phyloP scores from a whole-genome alignment of 2,329 filamentous ascomycete species.

The Colletotrichum sp. region DNA sequence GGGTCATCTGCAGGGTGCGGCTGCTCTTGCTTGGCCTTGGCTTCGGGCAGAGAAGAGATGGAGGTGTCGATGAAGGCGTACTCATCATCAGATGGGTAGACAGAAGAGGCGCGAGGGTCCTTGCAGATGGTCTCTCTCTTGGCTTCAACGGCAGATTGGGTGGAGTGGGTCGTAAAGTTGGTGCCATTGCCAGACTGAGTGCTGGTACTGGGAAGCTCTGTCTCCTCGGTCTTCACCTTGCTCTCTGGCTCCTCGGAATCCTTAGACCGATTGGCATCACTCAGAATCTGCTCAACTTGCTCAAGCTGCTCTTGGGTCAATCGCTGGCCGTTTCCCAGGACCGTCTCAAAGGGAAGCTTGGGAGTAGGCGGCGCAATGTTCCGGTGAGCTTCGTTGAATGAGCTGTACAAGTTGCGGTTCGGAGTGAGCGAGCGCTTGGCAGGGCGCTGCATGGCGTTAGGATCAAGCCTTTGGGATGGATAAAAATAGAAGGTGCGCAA shows the following conservation, averaged over 20 bases:
- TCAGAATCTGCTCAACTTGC: constrained; percentile 10
- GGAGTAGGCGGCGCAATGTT: constrained; percentile 8
- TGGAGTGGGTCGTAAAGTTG: not conserved
- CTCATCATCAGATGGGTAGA: not conserved
- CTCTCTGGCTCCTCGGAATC: not conserved
- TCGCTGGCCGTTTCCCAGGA: not conserved
- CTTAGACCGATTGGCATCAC: not conserved
- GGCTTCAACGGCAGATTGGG: not conserved
- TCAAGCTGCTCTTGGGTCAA: constrained; percentile 9
- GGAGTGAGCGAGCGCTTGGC: constrained; percentile 18
- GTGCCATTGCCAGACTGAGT: not conserved
- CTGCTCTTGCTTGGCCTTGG: not conserved
- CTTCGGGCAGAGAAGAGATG: not conserved
- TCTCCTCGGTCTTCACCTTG: not conserved
- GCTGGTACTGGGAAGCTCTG: not conserved
- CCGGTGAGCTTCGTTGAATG: constrained; percentile 18
- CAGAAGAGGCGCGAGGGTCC: not conserved
- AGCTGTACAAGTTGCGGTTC: constrained; percentile 12
- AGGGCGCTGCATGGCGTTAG: not conserved
- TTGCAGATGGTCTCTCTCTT: not conserved
- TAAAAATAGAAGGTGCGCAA: not conserved
- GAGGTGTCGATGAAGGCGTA: constrained; percentile 5
- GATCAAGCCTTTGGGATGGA: not conserved
- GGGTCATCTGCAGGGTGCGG: not conserved
- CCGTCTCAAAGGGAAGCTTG: not conserved